These are phyloP conservation scores for Didymella exigua DNA, from an alignment of 2,329 filamentous ascomycete genomes.

Conservation along the genomic window DNA sequence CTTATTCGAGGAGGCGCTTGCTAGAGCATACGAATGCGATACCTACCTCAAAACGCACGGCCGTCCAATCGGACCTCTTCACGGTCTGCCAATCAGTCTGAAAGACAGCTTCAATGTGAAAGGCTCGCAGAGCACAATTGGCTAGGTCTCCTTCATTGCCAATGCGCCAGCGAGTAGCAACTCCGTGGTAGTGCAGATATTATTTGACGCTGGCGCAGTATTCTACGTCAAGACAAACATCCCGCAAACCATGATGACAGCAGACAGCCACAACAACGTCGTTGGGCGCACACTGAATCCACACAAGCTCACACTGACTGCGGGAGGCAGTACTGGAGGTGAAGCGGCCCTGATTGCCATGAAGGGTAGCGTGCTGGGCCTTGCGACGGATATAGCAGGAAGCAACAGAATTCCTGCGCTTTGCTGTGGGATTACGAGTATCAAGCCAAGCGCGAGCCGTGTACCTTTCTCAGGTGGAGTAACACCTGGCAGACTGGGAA, in stretches of 20 bases:
- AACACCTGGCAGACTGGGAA: constrained; percentile 38
- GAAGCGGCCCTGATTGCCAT: constrained; percentile 66
- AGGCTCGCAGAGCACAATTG: constrained; percentile 63
- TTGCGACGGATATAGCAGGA: constrained; percentile 65
- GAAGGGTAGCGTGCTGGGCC: constrained; percentile 63
- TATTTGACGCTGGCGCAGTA: constrained; percentile 53
- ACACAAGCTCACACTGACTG: constrained; percentile 62
- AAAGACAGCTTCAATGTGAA: constrained; percentile 66
- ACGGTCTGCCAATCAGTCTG: constrained; percentile 57
- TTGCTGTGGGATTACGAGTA: constrained; percentile 59
- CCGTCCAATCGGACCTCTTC: constrained; percentile 56
- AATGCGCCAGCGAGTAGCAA: constrained; percentile 41
- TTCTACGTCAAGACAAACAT: constrained; percentile 61
- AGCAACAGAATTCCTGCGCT: constrained; percentile 56
- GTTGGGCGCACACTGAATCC: constrained; percentile 69
- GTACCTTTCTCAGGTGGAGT: constrained; percentile 48
- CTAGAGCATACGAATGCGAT: constrained; percentile 48
- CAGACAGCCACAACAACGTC: constrained; percentile 65
- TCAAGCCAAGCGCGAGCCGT: constrained; percentile 59
- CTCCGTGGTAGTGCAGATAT: constrained; percentile 44
- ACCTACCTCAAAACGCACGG: constrained; percentile 45
- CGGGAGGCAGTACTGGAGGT: constrained; percentile 70
- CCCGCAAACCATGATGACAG: constrained; percentile 55
- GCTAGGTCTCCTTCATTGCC: constrained; percentile 57
- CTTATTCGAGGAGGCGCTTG: constrained; percentile 51